Evolutionary conservation across 371 early-diverging fungal genomes (phyloP).

Genomic region (Mucor indicus): DNA sequence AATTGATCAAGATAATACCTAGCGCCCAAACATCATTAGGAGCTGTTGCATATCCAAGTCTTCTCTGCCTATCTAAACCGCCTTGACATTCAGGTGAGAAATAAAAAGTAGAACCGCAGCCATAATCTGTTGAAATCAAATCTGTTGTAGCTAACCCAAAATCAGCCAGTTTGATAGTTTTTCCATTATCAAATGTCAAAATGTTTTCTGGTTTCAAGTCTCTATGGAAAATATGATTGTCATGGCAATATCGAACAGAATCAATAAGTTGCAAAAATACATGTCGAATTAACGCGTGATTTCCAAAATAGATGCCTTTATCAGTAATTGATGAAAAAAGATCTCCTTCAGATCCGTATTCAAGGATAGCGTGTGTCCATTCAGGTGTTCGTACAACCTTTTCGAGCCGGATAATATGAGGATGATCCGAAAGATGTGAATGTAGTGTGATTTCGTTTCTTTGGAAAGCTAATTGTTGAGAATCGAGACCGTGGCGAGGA

Average conservation of each 20-base stretch:
- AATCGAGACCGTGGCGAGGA: slow-evolving; percentile 53
- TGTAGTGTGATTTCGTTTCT: slow-evolving; percentile 76
- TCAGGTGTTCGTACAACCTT: slow-evolving; percentile 60
- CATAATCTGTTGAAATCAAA: slow-evolving; percentile 70
- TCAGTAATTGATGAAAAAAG: slow-evolving; percentile 67
- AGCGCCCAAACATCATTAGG: slow-evolving; percentile 85
- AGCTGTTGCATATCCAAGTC: slow-evolving; percentile 58
- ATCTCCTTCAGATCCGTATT: slow-evolving; percentile 70
- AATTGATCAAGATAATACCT: slow-evolving; percentile 80
- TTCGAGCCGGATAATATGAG: slow-evolving; percentile 71
- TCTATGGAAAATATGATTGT: slow-evolving; percentile 60
- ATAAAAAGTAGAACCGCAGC: slow-evolving; percentile 91
- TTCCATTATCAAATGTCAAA: slow-evolving; percentile 46
- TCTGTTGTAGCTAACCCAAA: slow-evolving; percentile 92
- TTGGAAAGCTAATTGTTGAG: slow-evolving; percentile 60
- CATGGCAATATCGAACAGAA: slow-evolving; percentile 61
- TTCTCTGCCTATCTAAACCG: slow-evolving; percentile 43
- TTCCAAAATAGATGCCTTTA: slow-evolving; percentile 46
- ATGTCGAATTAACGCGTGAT: slow-evolving; percentile 47
- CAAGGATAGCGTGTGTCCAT: slow-evolving; percentile 72
- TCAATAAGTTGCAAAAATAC: slow-evolving; percentile 59
- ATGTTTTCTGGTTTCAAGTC: slow-evolving; percentile 78
- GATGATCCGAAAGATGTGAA: slow-evolving; percentile 60
- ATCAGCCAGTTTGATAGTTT: slow-evolving; percentile 81
- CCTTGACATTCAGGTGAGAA: slow-evolving; percentile 88